Percentiles rank a stretch among this genome's conserved stretches.
phyloP scores from a whole-genome alignment of 345 rosid genomes.

The Carallia brachiata region DNA sequence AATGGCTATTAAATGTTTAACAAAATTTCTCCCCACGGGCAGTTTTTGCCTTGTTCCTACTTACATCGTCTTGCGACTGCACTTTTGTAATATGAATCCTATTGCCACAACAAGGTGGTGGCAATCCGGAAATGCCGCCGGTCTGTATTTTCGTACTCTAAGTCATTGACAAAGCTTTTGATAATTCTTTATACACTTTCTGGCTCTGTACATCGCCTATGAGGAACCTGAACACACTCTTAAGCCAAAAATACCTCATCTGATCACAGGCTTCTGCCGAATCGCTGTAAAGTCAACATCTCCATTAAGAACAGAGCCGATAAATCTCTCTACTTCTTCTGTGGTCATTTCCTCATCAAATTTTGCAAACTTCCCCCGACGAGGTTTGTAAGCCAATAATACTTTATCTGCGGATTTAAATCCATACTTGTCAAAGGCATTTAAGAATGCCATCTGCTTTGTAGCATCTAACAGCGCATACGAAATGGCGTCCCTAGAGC shows the following conservation, averaged over 20 bases:
- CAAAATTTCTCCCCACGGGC: too few relatives aligned
- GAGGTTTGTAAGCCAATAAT: slow-evolving; percentile 76
- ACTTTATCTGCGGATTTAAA: slow-evolving; percentile 49
- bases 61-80: too few relatives aligned
- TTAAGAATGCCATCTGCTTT: slow-evolving; percentile 58
- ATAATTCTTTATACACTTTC: too few relatives aligned
- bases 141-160: too few relatives aligned
- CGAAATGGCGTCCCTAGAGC: slow-evolving; percentile 49
- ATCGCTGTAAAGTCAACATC: slow-evolving; percentile 59
- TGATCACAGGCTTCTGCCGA: slow-evolving; percentile 47
- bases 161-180: too few relatives aligned
- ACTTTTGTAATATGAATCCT: too few relatives aligned
- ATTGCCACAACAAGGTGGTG: too few relatives aligned
- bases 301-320: slow-evolving; percentile 70
- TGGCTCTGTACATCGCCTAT: too few relatives aligned
- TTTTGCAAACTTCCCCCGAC: slow-evolving; percentile 58
- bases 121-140: too few relatives aligned
- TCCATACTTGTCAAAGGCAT: slow-evolving; percentile 59
- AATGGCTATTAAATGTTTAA: too few relatives aligned
- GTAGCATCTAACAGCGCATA: slow-evolving; percentile 64
- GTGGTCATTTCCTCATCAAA: slow-evolving; percentile 37
- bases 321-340: slow-evolving; percentile 71
- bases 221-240: not conserved
- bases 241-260: not conserved
- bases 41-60: too few relatives aligned